Conservation (phyloP, 1,284 basidiomycete genomes). For the Wallemia mellicola region DNA sequence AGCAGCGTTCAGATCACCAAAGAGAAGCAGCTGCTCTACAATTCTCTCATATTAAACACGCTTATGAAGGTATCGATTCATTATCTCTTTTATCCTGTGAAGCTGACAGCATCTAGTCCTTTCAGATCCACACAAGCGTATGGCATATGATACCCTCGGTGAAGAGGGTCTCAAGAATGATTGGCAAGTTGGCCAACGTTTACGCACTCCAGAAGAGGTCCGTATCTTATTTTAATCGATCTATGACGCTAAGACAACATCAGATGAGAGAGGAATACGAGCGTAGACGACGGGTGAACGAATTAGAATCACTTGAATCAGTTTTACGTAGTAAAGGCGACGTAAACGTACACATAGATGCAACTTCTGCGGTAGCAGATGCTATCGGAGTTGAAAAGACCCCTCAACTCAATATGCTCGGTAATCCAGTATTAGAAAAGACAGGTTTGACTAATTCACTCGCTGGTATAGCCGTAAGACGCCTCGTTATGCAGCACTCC, state of each 20-base stretch:
- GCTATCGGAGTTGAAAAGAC: neutral
- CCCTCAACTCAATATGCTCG: neutral
- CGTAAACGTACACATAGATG: neutral
- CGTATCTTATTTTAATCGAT: too few relatives aligned
- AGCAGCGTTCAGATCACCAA: neutral
- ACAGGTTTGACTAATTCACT: neutral
- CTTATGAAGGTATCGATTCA: neutral
- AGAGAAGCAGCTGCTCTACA: neutral
- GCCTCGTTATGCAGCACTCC: conserved; percentile 7
- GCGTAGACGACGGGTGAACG: neutral
- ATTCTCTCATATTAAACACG: neutral
- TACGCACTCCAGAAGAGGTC: neutral
- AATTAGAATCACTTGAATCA: neutral
- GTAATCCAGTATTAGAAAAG: conserved; percentile 1
- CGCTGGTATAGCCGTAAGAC: conserved; percentile 3
- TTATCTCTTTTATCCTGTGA: neutral
- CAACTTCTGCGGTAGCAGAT: neutral
- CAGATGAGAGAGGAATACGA: conserved; percentile 1
- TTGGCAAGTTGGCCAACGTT: neutral
- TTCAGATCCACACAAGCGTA: neutral
- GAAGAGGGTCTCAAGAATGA: neutral
- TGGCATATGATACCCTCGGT: neutral
- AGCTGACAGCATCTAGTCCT: neutral
- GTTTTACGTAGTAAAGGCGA: neutral
- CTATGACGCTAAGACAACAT: too few relatives aligned